Evolutionary conservation across 495 filamentous ascomycete species (phyloP), one percentile per base, ranked within the genome.

Genomic region (Aspergillus nanangensis): DNA sequence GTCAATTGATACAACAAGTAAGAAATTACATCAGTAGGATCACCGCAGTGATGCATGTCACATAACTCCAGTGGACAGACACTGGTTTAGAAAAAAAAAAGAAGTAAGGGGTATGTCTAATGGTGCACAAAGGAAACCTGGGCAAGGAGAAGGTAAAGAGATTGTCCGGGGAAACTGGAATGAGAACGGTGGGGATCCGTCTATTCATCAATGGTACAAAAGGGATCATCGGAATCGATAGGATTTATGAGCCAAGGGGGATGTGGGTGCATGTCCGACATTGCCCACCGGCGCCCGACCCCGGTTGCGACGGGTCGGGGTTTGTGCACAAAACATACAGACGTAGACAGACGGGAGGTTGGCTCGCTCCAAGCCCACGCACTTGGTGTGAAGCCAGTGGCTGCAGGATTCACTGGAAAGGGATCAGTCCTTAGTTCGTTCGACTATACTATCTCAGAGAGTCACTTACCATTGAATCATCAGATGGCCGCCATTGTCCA

Each of bases 371-470:
- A 91, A 72, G 14, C 86, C 83, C 24, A 91, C 76, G 58, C 90
- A 96, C 53, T 76, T 76, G 5, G 82, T 84, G 57, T 96, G 90
- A 22, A 91, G 77, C 82, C 84, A 92, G 65, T 90, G 84, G 31
- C 80, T 84, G 65, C 90, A 96, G 3, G 88, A 90, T 68, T 90
- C 84, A 66, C 90, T 91, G 55, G n/a, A n/a, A n/a, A n/a, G n/a
- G n/a, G n/a, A n/a, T 15, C 25, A 24, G 15, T 5, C 14, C 31
- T 65, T 32, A 67, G 56, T 32, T 19, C 4, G 9, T 18, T 7
- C 20, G 44, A 41, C 42, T 21, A 27, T 5, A 18, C 21, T 48
- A 19, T 3, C 33, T 11, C 15, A 15, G 13, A 38, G 4, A 3
- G 1, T 8, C 39, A 67, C 74, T 48, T 72, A 90, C 87, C 87